Conservation (phyloP, 2,329 filamentous ascomycete genomes). For the Hortaea werneckii region DNA sequence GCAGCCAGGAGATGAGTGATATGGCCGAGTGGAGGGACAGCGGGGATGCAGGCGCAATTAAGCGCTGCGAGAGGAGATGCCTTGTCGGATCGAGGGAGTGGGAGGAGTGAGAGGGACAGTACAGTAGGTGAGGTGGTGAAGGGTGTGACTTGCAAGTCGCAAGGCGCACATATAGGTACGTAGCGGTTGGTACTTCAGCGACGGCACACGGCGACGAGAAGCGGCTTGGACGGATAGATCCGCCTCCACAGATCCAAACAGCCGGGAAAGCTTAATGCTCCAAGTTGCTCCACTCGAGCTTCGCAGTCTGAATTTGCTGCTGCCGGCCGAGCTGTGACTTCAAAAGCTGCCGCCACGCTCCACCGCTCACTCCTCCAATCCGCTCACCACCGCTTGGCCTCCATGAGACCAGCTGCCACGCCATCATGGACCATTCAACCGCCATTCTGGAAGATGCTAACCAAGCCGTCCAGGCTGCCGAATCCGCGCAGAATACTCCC, state of each 20-base stretch:
- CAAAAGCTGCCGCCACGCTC: neutral
- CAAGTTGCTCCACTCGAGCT: neutral
- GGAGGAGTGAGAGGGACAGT: no score
- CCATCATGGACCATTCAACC: conserved; percentile 22
- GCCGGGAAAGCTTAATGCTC: neutral
- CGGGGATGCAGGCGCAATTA: conserved; percentile 16
- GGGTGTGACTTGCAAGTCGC: no score
- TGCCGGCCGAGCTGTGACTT: neutral
- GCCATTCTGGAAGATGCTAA: conserved; percentile 24
- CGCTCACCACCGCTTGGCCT: neutral
- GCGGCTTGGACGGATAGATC: conserved; percentile 5
- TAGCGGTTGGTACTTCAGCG: no score
- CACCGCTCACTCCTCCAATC: neutral
- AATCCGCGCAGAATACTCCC: conserved; percentile 2
- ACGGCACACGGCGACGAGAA: no score
- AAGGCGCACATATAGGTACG: no score
- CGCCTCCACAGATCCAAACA: neutral
- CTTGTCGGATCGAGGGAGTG: neutral
- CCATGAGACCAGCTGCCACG: neutral
- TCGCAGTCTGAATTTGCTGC: neutral
- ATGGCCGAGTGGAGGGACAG: no score
- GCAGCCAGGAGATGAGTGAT: neutral
- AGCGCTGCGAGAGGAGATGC: conserved; percentile 12
- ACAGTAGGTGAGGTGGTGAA: no score
- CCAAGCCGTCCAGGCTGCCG: conserved; percentile 7